These are phyloP conservation scores for Torrubiellomyces zombiae DNA, from an alignment of 2,329 filamentous ascomycete genomes.

Conservation along the genomic window DNA sequence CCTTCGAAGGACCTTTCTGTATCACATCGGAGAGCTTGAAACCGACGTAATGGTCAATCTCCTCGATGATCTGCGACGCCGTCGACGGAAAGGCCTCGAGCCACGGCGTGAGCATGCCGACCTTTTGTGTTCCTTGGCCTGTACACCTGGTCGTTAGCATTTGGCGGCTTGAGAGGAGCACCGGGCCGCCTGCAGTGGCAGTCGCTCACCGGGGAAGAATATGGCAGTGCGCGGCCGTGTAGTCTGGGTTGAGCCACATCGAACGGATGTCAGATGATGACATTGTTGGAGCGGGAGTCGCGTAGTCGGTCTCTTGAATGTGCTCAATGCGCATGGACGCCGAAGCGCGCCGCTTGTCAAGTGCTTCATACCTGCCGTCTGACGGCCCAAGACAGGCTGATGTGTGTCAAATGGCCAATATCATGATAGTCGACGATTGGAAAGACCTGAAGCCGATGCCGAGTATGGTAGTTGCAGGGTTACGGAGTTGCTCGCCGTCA, in stretches of 20 bases:
- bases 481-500: no score
- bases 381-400: no score
- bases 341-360: constrained; percentile 13
- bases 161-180: no score
- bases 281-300: no score
- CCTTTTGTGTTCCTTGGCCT: constrained; percentile 81
- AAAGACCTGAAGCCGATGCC: no score
- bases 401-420: no score
- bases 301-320: neutral
- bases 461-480: no score
- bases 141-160: no score
- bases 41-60: constrained; percentile 66
- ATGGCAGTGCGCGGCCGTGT: constrained; percentile 38
- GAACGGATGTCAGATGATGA: no score
- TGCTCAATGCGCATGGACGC: constrained; percentile 10
- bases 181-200: no score
- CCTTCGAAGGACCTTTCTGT: constrained; percentile 58
- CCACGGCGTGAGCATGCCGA: constrained; percentile 79
- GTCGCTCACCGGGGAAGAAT: constrained; percentile 37
- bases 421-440: no score
- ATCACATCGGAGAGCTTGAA: constrained; percentile 65
- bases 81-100: constrained; percentile 70
- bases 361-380: constrained; percentile 16
- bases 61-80: constrained; percentile 59
- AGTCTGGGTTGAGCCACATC: no score